These are phyloP conservation scores for Moricandia moricandioides DNA, from an alignment of 345 rosid species.

Conservation along the genomic window DNA sequence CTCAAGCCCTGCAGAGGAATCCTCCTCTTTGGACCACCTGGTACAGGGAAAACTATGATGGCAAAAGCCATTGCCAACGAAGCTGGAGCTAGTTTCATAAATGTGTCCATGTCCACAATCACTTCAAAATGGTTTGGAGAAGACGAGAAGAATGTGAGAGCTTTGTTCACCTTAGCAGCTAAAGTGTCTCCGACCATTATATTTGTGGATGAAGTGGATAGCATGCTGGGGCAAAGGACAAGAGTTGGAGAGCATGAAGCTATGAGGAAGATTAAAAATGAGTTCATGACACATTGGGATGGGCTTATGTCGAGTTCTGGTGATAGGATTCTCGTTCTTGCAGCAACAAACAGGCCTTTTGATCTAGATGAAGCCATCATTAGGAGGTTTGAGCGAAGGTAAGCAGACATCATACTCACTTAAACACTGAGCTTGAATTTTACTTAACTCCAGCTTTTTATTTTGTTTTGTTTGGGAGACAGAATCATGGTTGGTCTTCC, in stretches of 20 bases:
- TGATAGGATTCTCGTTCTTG: constrained; percentile 92
- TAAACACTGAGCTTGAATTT: neutral
- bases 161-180: constrained; percentile 86
- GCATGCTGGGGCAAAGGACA: constrained; percentile 98
- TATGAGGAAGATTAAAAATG: constrained; percentile 94
- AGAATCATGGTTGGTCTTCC: constrained; percentile 99
- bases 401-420: neutral
- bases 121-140: constrained; percentile 99
- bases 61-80: constrained; percentile 98
- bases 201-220: constrained; percentile 97
- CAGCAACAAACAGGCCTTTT: constrained; percentile 98
- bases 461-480: constrained; percentile 32
- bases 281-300: constrained; percentile 99
- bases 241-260: constrained; percentile 99
- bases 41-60: constrained; percentile 99
- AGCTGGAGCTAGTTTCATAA: constrained; percentile 99
- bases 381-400: constrained; percentile 98
- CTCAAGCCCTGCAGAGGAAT: constrained; percentile 98
- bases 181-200: constrained; percentile 97
- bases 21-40: constrained; percentile 97
- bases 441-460: constrained; percentile 9
- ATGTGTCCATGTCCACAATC: constrained; percentile 98
- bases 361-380: constrained; percentile 99
- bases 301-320: constrained; percentile 79
- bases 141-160: constrained; percentile 96